Evolutionary conservation across 2,329 filamentous ascomycete species (phyloP).

Genomic region (Dryadomyces quercus-mongolicae): DNA sequence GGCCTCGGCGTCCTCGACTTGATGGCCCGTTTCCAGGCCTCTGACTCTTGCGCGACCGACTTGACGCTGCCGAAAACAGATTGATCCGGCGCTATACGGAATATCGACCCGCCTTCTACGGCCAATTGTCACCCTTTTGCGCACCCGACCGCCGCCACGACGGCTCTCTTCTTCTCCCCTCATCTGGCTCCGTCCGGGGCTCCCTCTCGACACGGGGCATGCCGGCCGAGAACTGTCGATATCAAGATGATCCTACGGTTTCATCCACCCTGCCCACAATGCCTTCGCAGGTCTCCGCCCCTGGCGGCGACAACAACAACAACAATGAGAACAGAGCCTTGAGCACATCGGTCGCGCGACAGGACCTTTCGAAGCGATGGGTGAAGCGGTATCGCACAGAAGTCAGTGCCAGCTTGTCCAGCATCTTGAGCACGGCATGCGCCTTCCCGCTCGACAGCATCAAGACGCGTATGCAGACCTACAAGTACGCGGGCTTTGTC

Average conservation of each 20-base stretch:
- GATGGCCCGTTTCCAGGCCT: not conserved
- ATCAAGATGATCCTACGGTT: constrained; percentile 28
- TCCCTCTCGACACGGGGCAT: constrained; percentile 15
- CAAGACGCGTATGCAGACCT: constrained; percentile 83
- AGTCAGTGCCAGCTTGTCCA: constrained; percentile 65
- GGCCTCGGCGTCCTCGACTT: not conserved
- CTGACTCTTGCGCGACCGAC: not conserved
- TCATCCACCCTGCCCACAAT: constrained; percentile 28
- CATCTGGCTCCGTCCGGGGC: not conserved
- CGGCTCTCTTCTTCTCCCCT: not conserved
- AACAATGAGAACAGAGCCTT: not conserved
- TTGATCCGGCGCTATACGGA: too few relatives aligned
- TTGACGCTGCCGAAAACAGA: not conserved
- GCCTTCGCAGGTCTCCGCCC: constrained; percentile 20
- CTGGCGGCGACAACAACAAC: constrained; percentile 11
- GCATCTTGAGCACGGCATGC: constrained; percentile 63
- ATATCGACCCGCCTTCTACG: not conserved
- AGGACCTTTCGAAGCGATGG: constrained; percentile 29
- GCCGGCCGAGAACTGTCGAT: constrained; percentile 26
- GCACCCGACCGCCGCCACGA: too few relatives aligned
- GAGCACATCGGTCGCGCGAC: constrained; percentile 8
- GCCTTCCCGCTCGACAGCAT: constrained; percentile 84
- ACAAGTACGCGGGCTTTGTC: constrained; percentile 62
- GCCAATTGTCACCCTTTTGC: not conserved
- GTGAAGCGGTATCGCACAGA: constrained; percentile 71